A percentile compares a stretch with the other conserved stretches of the same genome.
phyloP scores from a whole-genome alignment of 441 rosid genomes.

The Jatropha multifida region DNA sequence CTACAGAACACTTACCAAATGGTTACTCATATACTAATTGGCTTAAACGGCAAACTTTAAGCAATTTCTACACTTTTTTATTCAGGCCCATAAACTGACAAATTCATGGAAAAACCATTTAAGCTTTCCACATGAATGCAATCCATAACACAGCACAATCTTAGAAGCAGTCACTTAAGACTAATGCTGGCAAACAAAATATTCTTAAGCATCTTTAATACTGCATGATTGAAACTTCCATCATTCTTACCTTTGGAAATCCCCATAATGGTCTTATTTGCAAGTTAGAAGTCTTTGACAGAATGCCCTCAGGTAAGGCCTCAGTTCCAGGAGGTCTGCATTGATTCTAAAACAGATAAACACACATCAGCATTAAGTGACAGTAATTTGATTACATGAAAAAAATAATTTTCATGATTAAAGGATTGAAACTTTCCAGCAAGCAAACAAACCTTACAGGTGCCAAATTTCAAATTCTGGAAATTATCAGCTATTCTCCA shows the following conservation, averaged over 20 bases:
- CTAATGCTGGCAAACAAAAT: not conserved
- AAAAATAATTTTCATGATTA: not conserved
- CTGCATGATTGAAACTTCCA: conserved; percentile 12
- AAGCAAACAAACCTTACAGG: conserved; percentile 44
- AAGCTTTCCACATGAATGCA: not conserved
- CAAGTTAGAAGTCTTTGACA: conserved; percentile 47
- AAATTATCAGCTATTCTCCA: conserved; percentile 36
- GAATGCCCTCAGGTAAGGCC: conserved; percentile 54
- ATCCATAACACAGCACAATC: too few relatives aligned
- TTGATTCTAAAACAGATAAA: conserved; percentile 34
- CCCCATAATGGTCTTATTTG: conserved; percentile 68
- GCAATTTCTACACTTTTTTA: too few relatives aligned
- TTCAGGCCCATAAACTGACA: not conserved
- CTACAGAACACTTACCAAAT: not conserved
- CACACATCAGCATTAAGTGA: conserved; percentile 19
- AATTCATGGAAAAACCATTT: not conserved
- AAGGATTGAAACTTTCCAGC: not conserved
- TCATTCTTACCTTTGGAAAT: conserved; percentile 40
- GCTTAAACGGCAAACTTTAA: too few relatives aligned
- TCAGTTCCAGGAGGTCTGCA: conserved; percentile 60
- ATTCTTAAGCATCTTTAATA: not conserved
- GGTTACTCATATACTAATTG: too few relatives aligned
- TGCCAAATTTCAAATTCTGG: conserved; percentile 23
- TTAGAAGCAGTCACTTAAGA: not conserved
- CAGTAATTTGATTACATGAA: not conserved